Percentiles rank a stretch among this genome's conserved stretches.
Conservation (phyloP, 1,139 yeast species). For the Diutina sp. region DNA sequence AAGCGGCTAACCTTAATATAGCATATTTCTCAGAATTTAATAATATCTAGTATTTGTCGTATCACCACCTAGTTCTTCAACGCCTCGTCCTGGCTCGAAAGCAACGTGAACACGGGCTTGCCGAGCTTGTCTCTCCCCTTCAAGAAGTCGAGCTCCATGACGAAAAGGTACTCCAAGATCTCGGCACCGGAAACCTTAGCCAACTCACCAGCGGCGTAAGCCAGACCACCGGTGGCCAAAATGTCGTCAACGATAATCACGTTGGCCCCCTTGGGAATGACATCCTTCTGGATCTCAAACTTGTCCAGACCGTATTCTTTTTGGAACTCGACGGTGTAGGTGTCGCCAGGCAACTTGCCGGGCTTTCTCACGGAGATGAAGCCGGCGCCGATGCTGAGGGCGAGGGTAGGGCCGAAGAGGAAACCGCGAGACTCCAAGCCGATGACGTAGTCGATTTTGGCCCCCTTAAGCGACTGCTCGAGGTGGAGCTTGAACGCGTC, state of each 20-base stretch:
- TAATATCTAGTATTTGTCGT: not conserved
- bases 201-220: slow-evolving; percentile 84
- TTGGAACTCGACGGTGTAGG: slow-evolving; percentile 56
- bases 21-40: not conserved
- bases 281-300: slow-evolving; percentile 79
- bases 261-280: slow-evolving; percentile 68
- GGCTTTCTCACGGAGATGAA: slow-evolving; percentile 91
- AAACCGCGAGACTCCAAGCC: slow-evolving; percentile 97
- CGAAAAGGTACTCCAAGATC: slow-evolving; percentile 70
- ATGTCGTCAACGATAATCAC: slow-evolving; percentile 90
- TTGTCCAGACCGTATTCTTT: slow-evolving; percentile 90
- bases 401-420: slow-evolving; percentile 89
- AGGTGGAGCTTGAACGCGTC: slow-evolving; percentile 65
- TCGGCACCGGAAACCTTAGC: slow-evolving; percentile 53
- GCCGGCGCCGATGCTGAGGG: slow-evolving; percentile 78
- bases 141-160: slow-evolving; percentile 89
- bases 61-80: not conserved
- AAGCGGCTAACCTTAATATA: slow-evolving; percentile 21
- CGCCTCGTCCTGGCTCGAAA: slow-evolving; percentile 54
- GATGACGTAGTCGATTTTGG: slow-evolving; percentile 74
- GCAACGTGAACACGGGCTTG: slow-evolving; percentile 77
- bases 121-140: slow-evolving; percentile 83
- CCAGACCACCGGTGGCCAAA: slow-evolving; percentile 97
- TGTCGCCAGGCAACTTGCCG: slow-evolving; percentile 89
- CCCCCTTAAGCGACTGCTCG: slow-evolving; percentile 29